phyloP scores from a whole-genome alignment of 257 asterid species.

The Linaria vulgaris region DNA sequence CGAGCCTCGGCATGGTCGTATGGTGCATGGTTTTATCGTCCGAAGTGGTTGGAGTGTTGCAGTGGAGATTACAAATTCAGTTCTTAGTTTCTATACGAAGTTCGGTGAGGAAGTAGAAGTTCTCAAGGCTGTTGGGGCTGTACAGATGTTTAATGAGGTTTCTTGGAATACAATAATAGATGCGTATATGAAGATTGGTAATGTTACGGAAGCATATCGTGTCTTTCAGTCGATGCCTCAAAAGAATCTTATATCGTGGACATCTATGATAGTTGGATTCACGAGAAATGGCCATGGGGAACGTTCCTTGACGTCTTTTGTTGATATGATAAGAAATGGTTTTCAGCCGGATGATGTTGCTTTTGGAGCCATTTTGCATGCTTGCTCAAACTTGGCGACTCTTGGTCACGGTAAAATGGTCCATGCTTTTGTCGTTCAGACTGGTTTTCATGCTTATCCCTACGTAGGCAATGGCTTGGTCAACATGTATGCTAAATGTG shows the following conservation, averaged over 20 bases:
- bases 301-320: conserved; percentile 41
- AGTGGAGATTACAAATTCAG: conserved; percentile 62
- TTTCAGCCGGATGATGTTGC: conserved; percentile 58
- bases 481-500: conserved; percentile 73
- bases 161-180: conserved; percentile 65
- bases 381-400: conserved; percentile 56
- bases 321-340: conserved; percentile 35
- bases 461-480: conserved; percentile 52
- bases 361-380: conserved; percentile 68
- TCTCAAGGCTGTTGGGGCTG: conserved; percentile 39
- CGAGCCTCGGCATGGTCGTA: conserved; percentile 35
- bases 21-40: conserved; percentile 47
- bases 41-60: conserved; percentile 65
- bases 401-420: conserved; percentile 44
- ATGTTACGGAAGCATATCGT: conserved; percentile 39
- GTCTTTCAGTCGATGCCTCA: conserved; percentile 42
- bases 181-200: conserved; percentile 70
- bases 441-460: conserved; percentile 46
- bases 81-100: conserved; percentile 53
- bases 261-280: conserved; percentile 63
- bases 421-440: conserved; percentile 45
- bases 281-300: conserved; percentile 57
- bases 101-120: conserved; percentile 46
- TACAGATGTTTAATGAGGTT: conserved; percentile 39
- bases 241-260: conserved; percentile 64